phyloP scores from a whole-genome alignment of 1,284 basidiomycete species.

The Chondrostereum purpureum region DNA sequence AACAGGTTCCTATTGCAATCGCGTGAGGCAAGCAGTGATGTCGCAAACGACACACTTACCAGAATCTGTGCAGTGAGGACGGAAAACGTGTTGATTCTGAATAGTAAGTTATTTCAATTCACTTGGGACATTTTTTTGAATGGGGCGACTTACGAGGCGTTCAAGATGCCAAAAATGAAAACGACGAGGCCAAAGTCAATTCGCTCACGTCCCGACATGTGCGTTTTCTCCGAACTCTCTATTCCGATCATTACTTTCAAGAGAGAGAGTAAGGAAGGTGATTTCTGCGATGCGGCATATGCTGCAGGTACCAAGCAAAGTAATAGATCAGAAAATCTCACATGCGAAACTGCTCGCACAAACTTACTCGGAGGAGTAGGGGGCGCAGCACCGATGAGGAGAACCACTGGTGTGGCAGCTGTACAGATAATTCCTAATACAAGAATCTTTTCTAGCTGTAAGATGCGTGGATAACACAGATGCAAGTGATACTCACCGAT shows the following conservation, averaged over 20 bases:
- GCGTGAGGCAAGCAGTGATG: slow-evolving; percentile 3
- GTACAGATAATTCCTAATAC: slow-evolving; percentile 67
- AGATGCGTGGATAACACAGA: background rate
- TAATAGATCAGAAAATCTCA: too few relatives aligned
- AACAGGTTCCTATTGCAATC: slow-evolving; percentile 47
- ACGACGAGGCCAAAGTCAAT: slow-evolving; percentile 59
- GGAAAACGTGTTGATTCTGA: slow-evolving; percentile 46
- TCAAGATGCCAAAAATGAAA: slow-evolving; percentile 56
- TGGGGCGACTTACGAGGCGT: slow-evolving; percentile 45
- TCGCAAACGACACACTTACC: slow-evolving; percentile 30
- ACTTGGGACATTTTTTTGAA: background rate
- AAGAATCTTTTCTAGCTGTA: slow-evolving; percentile 43
- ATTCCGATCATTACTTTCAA: slow-evolving; percentile 49
- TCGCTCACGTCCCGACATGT: slow-evolving; percentile 59
- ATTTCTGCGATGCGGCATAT: slow-evolving; percentile 53
- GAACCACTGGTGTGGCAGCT: slow-evolving; percentile 44
- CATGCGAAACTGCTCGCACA: slow-evolving; percentile 4
- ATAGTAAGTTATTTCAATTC: slow-evolving; percentile 2
- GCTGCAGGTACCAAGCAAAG: too few relatives aligned
- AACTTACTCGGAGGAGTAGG: slow-evolving; percentile 70
- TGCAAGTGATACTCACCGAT: slow-evolving; percentile 43
- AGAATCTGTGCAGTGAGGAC: slow-evolving; percentile 63
- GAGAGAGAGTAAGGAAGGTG: slow-evolving; percentile 48
- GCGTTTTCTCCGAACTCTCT: slow-evolving; percentile 31
- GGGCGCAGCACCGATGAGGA: slow-evolving; percentile 53